phyloP scores from a whole-genome alignment of 2,329 filamentous ascomycete species.

The Phaeoacremonium minimum region DNA sequence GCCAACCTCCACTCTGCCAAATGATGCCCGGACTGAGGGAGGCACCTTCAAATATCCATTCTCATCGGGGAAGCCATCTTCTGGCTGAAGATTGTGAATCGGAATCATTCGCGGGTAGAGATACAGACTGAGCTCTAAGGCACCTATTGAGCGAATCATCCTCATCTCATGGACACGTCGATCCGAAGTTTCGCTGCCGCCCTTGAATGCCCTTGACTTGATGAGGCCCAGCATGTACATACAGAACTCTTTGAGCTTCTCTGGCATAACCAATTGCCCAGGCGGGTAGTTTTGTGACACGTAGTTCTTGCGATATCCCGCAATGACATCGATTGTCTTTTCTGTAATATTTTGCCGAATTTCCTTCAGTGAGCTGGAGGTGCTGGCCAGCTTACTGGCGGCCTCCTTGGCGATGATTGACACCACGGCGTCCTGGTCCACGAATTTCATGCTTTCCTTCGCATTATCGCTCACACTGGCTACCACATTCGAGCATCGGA shows the following conservation, averaged over 20 bases:
- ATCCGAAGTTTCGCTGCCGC: conserved; percentile 85
- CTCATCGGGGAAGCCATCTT: conserved; percentile 90
- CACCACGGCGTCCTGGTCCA: conserved; percentile 93
- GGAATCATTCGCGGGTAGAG: conserved; percentile 93
- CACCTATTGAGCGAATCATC: conserved; percentile 83
- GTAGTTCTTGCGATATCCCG: conserved; percentile 89
- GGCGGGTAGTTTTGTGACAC: conserved; percentile 78
- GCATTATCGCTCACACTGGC: conserved; percentile 85
- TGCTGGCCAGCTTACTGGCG: conserved; percentile 71
- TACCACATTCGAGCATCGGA: conserved; percentile 89
- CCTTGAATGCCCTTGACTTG: conserved; percentile 91
- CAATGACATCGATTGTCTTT: conserved; percentile 87
- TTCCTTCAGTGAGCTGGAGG: conserved; percentile 74
- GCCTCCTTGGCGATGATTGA: conserved; percentile 90
- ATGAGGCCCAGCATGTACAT: conserved; percentile 92
- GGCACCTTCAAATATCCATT: conserved; percentile 86
- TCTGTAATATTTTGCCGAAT: conserved; percentile 80
- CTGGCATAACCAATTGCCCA: conserved; percentile 89
- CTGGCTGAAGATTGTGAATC: conserved; percentile 80
- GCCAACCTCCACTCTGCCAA: conserved; percentile 83
- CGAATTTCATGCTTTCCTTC: conserved; percentile 82
- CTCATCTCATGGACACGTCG: conserved; percentile 87
- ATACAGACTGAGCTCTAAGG: conserved; percentile 81
- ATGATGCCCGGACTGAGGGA: conserved; percentile 74
- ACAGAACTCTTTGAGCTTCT: conserved; percentile 91